Percentiles rank a stretch among this genome's conserved stretches.
Evolutionary conservation across 202 grass and related monocot species (phyloP).

Genomic region (Carex sylvatica): DNA sequence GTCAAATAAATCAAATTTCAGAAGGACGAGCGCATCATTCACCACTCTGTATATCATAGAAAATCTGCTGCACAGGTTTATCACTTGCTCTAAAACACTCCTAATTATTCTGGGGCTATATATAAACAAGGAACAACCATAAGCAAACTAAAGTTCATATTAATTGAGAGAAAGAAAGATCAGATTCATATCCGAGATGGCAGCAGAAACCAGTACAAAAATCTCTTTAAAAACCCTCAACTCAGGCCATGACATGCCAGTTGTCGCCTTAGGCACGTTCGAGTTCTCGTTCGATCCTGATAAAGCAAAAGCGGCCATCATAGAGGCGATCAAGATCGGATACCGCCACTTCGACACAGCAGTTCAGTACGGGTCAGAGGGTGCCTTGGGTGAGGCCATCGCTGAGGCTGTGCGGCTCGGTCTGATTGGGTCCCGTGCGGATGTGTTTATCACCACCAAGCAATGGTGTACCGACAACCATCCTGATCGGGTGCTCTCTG

Average conservation of each 20-base stretch:
- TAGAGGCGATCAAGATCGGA: constrained; percentile 51
- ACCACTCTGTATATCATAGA: no score
- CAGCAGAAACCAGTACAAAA: not conserved
- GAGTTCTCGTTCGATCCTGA: not conserved
- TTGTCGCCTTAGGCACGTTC: constrained; percentile 37
- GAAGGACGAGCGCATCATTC: no score
- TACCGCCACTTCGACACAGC: constrained; percentile 63
- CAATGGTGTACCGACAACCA: constrained; percentile 48
- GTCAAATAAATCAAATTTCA: no score
- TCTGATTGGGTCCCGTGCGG: constrained; percentile 39
- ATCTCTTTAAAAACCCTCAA: constrained; percentile 39
- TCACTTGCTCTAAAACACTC: no score
- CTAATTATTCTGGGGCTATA: not conserved
- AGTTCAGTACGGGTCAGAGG: constrained; percentile 33
- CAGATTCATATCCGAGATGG: not conserved
- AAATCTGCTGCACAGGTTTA: no score
- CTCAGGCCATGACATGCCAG: constrained; percentile 46
- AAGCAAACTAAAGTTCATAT: not conserved
- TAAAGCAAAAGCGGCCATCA: constrained; percentile 10
- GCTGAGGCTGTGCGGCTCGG: constrained; percentile 13
- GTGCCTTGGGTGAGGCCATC: constrained; percentile 28
- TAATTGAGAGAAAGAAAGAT: not conserved
- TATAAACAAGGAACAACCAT: not conserved
- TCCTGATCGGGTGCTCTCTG: constrained; percentile 40
- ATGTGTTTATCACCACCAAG: constrained; percentile 66